These are phyloP conservation scores for Dothidotthia symphoricarpi DNA, from an alignment of 2,329 filamentous ascomycete genomes.

Conservation along the genomic window DNA sequence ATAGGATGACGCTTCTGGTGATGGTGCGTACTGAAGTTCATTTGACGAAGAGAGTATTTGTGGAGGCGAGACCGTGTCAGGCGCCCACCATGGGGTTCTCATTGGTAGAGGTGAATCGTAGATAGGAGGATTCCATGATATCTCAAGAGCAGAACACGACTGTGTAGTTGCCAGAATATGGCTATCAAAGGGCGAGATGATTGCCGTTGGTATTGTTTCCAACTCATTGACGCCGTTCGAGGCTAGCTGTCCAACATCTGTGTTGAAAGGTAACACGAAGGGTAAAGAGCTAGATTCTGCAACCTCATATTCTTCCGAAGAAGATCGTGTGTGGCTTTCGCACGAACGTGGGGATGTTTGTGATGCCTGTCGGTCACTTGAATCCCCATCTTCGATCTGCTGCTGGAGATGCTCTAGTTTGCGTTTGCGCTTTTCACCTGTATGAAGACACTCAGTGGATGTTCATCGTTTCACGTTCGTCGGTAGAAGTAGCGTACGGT, in stretches of 20 bases:
- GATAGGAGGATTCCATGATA: conserved; percentile 15
- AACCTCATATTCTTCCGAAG: conserved; percentile 18
- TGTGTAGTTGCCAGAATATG: conserved; percentile 11
- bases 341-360: conserved; percentile 14
- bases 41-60: conserved; percentile 9
- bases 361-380: conserved; percentile 14
- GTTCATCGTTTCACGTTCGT: neutral
- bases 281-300: conserved; percentile 7
- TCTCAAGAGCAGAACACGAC: conserved; percentile 13
- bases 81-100: conserved; percentile 24
- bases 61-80: conserved; percentile 10
- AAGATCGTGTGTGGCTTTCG: conserved; percentile 15
- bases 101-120: conserved; percentile 17
- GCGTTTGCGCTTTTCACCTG: conserved; percentile 40
- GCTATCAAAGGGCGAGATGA: conserved; percentile 11
- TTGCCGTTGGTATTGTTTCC: conserved; percentile 9
- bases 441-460: conserved; percentile 6
- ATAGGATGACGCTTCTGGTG: conserved; percentile 1
- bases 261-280: conserved; percentile 11
- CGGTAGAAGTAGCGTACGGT: conserved; percentile 22
- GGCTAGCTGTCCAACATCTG: conserved; percentile 6
- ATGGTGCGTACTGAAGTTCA: conserved; percentile 14
- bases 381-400: conserved; percentile 26
- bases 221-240: conserved; percentile 11
- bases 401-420: conserved; percentile 40